Evolutionary conservation across 2,329 filamentous ascomycete species (phyloP), one percentile per base, ranked within the genome.

Genomic region (Claviceps digitariae): DNA sequence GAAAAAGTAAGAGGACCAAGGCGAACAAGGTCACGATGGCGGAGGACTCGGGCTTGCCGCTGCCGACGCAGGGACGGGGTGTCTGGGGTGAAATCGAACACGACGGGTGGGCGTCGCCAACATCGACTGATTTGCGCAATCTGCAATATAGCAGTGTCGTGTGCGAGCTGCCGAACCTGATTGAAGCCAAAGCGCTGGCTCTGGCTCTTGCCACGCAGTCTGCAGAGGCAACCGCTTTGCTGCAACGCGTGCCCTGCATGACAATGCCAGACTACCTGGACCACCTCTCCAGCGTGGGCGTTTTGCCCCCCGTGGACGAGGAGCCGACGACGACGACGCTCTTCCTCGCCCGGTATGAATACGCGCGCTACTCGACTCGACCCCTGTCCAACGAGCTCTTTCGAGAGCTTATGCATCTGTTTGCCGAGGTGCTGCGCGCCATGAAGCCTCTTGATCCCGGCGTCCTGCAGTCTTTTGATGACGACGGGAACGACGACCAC

Each of bases 181-280:
- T 97, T 57, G 91, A 97, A 71, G 91, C 88, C 10, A 91, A 91
- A 66, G 91, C 90, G 1, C 81, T 96, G n/a, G 90, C 87, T 0
- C 77, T 95, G 40, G 88, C 27, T 1, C 15, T 86, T 0, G 88
- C 84, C 31, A 72, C 74, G 0, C 74, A 70, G 17, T 43, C 25
- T 3, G 73, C 79, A 12, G 78, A 83, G 34, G 81, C 87, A 1
- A 79, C 90, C 7, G 79, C 78, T 4, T 68, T 90, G 13, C 75
- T 97, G 6, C 85, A 87, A 62, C 75, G 90, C 52, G 79, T 82
- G 2, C 72, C 75, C 1, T 76, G 77, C 46, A 87, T 90, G 81
- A 83, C 83, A 5, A 71, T 97, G 57, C 81, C 90, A 50, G 82
- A 87, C 56, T 97, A 97, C 64, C 70, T 96, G 3, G 71, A 73